Evolutionary conservation across 139 green algal species (phyloP).

Genomic region (Asterochloris erici): DNA sequence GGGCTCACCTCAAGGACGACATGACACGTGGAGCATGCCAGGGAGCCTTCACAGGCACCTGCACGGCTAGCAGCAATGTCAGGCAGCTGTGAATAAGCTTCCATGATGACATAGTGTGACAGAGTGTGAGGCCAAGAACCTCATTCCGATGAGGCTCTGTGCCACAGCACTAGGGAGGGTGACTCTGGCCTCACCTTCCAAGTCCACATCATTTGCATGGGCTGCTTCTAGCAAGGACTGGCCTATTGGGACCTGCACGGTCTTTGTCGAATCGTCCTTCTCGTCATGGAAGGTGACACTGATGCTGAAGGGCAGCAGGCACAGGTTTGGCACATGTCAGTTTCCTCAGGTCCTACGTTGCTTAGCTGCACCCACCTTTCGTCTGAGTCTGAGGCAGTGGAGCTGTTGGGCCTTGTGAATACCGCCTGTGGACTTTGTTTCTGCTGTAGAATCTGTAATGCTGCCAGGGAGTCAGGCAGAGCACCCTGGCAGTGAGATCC

Average conservation of each 20-base stretch:
- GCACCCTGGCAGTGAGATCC: too few relatives aligned
- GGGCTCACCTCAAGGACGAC: slow-evolving; percentile 79
- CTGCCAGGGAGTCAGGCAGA: too few relatives aligned
- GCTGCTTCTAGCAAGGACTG: slow-evolving; percentile 87
- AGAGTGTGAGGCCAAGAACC: too few relatives aligned
- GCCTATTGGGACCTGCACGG: slow-evolving; percentile 78
- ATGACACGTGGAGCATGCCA: slow-evolving; percentile 99
- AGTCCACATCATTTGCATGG: slow-evolving; percentile 96
- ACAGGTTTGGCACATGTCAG: too few relatives aligned
- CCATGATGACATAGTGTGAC: neutral
- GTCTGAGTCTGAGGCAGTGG: too few relatives aligned
- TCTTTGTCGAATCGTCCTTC: slow-evolving; percentile 77
- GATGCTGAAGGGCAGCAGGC: slow-evolving; percentile 53
- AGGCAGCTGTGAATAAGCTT: neutral
- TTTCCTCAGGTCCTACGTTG: too few relatives aligned
- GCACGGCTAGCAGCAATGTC: neutral
- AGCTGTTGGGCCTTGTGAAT: too few relatives aligned
- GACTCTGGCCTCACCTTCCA: slow-evolving; percentile 72
- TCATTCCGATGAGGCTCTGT: neutral
- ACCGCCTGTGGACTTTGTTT: too few relatives aligned
- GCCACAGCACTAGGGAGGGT: too few relatives aligned
- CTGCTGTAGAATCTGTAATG: too few relatives aligned
- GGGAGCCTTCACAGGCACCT: slow-evolving; percentile 94
- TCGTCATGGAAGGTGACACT: slow-evolving; percentile 84
- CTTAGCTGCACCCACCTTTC: too few relatives aligned